Conservation (phyloP, 2,329 filamentous ascomycete species). For the Fusarium incarnatum region DNA sequence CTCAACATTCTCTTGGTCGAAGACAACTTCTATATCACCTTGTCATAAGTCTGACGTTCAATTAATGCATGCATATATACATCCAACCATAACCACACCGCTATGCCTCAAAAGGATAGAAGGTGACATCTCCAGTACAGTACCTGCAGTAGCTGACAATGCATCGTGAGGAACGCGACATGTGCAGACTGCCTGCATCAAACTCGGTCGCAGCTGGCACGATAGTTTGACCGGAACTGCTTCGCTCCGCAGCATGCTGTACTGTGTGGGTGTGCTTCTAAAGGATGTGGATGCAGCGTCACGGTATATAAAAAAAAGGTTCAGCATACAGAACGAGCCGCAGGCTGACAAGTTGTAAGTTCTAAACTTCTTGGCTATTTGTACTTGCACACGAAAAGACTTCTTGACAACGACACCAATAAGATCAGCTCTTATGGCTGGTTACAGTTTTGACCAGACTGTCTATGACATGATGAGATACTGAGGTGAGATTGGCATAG, state of each 20-base stretch:
- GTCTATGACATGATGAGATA: neutral
- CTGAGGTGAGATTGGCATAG: neutral
- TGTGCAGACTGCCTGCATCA: constrained; percentile 14
- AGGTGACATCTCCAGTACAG: constrained; percentile 11
- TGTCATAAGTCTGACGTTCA: neutral
- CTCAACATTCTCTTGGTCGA: neutral
- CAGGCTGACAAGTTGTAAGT: neutral
- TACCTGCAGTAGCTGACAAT: constrained; percentile 35
- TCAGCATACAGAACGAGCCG: neutral
- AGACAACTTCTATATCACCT: constrained; percentile 1
- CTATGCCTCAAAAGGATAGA: constrained; percentile 21
- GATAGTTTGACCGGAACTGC: neutral
- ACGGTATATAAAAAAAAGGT: neutral
- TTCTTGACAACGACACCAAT: neutral
- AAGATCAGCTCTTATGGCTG: neutral
- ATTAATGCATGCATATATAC: constrained; percentile 1
- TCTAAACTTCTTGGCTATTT: neutral
- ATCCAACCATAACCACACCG: constrained; percentile 2
- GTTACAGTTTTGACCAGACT: neutral
- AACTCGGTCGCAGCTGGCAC: neutral
- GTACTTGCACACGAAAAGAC: neutral
- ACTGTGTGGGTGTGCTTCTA: neutral
- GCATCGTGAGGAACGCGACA: constrained; percentile 7
- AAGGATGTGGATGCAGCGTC: neutral
- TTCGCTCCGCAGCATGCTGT: neutral